Evolutionary conservation across 2,329 filamentous ascomycete species (phyloP), one percentile per base, ranked within the genome.

Genomic region (Dothistroma pini): DNA sequence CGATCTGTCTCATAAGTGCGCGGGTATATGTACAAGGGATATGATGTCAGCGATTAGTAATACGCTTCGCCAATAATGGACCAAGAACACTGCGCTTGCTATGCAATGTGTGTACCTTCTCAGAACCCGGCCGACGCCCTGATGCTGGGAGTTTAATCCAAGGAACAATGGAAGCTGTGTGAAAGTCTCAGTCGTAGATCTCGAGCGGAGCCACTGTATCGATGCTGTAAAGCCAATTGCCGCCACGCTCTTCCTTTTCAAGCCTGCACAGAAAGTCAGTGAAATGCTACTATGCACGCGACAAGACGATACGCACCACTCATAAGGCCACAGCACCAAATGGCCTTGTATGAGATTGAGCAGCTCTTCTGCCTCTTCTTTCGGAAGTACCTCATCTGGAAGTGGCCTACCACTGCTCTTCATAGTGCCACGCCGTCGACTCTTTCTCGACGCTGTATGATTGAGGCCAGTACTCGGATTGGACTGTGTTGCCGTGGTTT

Each of bases 191-290:
- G 57, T 74, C 71, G 63, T 99, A 99, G 71, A 99, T 97, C 78
- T 97, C 92, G 77, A 99, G 81, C 59, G 95, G 95, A 70, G 95
- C 96, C 74, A 99, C 88, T 75, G 96, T 89, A 75, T 99, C 95
- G 59, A 97, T 91, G 72, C 93, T 91, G 77, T 96, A 97, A 64
- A 97, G 84, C 95, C 95, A 99, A 73, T 97, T 96, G 59, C 92
- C 91, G 67, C 91, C 93, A 71, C 88, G 86, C 79, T 97, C 95
- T 78, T 97, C 95, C 59, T 88, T 89, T 69, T 89, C 85, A 57
- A 96, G 84, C 92, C 82, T 84, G 63, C 44, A 14, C n/a, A 35
- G 47, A 2, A 35, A 44, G 64, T 69, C 57, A 68, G 60, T 57
- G 59, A 54, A 14, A n/a, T 19, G n/a, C 8, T 21, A n/a, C 22